Base-by-base conservation (phyloP, 208 protist genomes). In the Trypanosoma lewisi region DNA sequence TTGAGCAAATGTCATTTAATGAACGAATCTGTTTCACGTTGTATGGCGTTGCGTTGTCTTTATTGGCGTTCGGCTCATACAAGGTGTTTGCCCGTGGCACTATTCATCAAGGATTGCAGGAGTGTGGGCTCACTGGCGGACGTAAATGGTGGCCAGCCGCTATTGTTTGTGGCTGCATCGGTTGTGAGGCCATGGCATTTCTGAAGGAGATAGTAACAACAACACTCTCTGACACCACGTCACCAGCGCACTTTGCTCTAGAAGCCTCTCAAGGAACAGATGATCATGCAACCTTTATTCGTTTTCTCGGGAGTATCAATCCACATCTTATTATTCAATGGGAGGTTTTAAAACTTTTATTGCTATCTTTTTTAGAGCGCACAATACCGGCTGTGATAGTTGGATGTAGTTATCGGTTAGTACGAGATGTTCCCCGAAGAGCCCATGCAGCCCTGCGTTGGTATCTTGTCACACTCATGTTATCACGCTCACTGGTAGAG, bases 21-120 rank as follows among this genome's bases (percentile, higher is more conserved):
- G 89, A 95, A 58, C 77, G 86, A 25, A 54, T 95, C 14, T 87
- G 82, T 67, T 89, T 95, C 58, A 90, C 89, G 17, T 59, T 95
- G 9, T 95, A 93, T 67, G 89, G 89, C 9, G 75, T 87, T 2
- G 56, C 75, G 1, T 71, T 95, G 6, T 79, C 73, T n/a, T 33
- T 72, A 16, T 50, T 80, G 4, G 80, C 77, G 0, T 51, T 78
- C 11, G 1, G 82, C 14, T 42, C 87, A 51, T 93, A 83, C 67
- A 51, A 60, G 2, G 41, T 84, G 34, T 89, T 89, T 57, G 85
- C 71, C 42, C 67, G 75, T 36, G 82, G 87, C 36, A 70, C 61
- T 21, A 66, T 81, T 45, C 61, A 69, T 34, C 34, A 84, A 48
- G 78, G 73, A 28, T 41, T 60, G 48, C 75, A 71, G 7, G 76